Conservation (phyloP, 106 monocot species). For the Dendrobium catenatum region DNA sequence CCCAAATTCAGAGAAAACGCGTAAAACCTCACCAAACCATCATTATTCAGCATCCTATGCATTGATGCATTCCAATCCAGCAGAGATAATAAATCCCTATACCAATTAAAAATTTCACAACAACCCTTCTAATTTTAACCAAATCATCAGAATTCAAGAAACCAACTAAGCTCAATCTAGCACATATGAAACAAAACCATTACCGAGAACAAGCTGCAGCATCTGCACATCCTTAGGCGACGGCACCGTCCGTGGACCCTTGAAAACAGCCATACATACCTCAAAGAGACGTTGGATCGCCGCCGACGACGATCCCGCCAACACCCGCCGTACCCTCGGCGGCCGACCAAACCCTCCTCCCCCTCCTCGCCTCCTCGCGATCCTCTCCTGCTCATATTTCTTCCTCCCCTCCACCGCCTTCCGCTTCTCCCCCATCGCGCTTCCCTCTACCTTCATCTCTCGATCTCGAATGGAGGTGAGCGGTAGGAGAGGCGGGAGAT, state of each 20-base stretch:
- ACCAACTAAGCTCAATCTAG: neutral
- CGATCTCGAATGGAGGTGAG: neutral
- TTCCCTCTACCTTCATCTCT: constrained; percentile 12
- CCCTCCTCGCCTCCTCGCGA: constrained; percentile 18
- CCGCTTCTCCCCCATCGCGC: constrained; percentile 9
- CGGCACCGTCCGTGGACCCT: constrained; percentile 62
- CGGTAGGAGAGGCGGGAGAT: neutral
- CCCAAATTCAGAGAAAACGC: neutral
- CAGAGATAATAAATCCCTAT: neutral
- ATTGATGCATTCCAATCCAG: neutral
- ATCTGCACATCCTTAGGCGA: constrained; percentile 37
- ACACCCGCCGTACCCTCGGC: constrained; percentile 23
- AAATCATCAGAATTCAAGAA: neutral
- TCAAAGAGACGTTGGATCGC: constrained; percentile 62
- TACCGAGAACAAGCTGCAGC: constrained; percentile 54
- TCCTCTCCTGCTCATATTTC: neutral
- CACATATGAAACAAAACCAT: neutral
- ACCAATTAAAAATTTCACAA: too few relatives aligned
- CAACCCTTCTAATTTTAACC: neutral
- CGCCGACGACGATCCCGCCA: constrained; percentile 13
- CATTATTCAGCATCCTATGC: neutral
- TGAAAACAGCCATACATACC: constrained; percentile 51
- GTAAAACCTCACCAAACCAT: neutral
- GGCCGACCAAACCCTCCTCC: neutral
- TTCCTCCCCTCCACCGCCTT: constrained; percentile 9